These are phyloP conservation scores for Harrya chromipes DNA, from an alignment of 768 basidiomycete species.

Conservation along the genomic window DNA sequence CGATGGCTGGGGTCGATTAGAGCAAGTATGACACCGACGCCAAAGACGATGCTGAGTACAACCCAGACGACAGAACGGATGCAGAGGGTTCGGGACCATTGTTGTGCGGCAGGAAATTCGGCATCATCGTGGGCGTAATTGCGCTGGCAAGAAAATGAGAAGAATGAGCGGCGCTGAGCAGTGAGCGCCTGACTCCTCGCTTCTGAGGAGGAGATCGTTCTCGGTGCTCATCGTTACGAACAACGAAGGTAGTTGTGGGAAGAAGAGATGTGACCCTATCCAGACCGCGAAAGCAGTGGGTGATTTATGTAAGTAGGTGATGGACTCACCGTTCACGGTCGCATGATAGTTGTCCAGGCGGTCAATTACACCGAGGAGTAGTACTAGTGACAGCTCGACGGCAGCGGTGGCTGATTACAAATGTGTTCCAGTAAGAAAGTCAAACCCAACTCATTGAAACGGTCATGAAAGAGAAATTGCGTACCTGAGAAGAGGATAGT, in stretches of 20 bases:
- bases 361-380: too few relatives aligned
- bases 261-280: conserved; percentile 5
- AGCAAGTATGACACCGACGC: conserved; percentile 46
- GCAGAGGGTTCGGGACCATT: conserved; percentile 18
- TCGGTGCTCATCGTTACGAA: conserved; percentile 24
- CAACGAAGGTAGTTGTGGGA: conserved; percentile 2
- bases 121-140: conserved; percentile 17
- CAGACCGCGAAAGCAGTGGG: not conserved
- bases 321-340: too few relatives aligned
- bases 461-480: too few relatives aligned
- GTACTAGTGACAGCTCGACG: too few relatives aligned
- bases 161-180: too few relatives aligned
- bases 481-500: too few relatives aligned
- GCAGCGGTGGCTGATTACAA: too few relatives aligned
- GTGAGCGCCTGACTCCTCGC: conserved; percentile 16
- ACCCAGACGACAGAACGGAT: conserved; percentile 47
- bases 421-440: too few relatives aligned
- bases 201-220: conserved; percentile 25
- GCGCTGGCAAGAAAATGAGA: conserved; percentile 21
- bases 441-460: too few relatives aligned
- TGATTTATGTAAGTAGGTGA: too few relatives aligned
- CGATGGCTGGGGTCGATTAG: conserved; percentile 42
- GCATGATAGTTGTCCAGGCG: too few relatives aligned
- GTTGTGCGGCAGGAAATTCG: conserved; percentile 16
- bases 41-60: conserved; percentile 40